phyloP scores from a whole-genome alignment of 306 rosid genomes.

The Delonix regia region DNA sequence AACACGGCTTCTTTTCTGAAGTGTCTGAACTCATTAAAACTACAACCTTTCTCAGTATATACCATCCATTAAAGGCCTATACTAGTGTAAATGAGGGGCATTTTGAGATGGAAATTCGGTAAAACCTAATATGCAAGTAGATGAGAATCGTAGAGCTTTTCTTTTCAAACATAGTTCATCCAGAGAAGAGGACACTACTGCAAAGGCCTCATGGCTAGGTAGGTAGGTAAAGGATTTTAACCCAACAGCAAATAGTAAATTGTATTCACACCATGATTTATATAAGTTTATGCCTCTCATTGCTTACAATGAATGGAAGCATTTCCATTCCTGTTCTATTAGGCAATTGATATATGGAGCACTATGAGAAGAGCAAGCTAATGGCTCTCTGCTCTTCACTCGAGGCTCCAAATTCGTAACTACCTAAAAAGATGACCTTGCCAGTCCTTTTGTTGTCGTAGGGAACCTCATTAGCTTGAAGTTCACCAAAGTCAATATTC shows the following conservation, averaged over 20 bases:
- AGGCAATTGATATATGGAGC: slow-evolving; percentile 50
- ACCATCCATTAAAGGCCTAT: not conserved
- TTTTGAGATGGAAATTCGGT: not conserved
- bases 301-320: slow-evolving; percentile 29
- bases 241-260: not conserved
- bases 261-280: not conserved
- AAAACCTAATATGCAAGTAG: not conserved
- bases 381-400: slow-evolving; percentile 52
- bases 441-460: not conserved
- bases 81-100: not conserved
- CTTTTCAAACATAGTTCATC: not conserved
- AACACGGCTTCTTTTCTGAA: not conserved
- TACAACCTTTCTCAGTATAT: not conserved
- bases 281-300: slow-evolving; percentile 19
- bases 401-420: slow-evolving; percentile 46
- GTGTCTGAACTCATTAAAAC: not conserved
- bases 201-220: not conserved
- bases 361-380: slow-evolving; percentile 57
- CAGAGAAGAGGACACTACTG: not conserved
- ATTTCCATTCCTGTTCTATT: slow-evolving; percentile 30
- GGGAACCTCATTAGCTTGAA: not conserved
- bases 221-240: not conserved
- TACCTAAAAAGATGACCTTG: not conserved
- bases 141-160: not conserved
- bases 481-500: not conserved